phyloP scores from a whole-genome alignment of 75 land plant species.

The Larix kaempferi region DNA sequence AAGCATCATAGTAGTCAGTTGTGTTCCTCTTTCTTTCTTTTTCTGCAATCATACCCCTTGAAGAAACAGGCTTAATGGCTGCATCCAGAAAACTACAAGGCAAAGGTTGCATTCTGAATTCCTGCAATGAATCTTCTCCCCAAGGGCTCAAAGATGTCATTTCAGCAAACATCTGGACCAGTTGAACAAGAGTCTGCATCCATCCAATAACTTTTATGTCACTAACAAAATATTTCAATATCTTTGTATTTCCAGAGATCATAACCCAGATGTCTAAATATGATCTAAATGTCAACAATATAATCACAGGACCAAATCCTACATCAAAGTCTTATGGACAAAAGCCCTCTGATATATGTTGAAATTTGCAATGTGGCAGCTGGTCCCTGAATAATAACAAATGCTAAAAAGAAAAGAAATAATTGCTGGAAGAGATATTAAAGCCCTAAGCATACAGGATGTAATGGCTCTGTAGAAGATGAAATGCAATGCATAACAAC shows the following conservation, averaged over 20 bases:
- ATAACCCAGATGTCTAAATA: not conserved
- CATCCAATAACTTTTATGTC: not conserved
- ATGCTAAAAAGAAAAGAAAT: not conserved
- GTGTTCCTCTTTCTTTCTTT: not conserved
- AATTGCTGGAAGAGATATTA: not conserved
- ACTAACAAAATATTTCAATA: not conserved
- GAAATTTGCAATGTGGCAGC: not conserved
- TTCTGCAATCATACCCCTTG: not conserved
- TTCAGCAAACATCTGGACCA: constrained; percentile 33
- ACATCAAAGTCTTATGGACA: not conserved
- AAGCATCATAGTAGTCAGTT: not conserved
- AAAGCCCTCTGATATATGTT: not conserved
- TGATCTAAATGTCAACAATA: not conserved
- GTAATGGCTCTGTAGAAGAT: constrained; percentile 35
- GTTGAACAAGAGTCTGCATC: constrained; percentile 29
- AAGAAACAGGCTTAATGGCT: constrained; percentile 6
- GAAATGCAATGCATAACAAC: constrained; percentile 26
- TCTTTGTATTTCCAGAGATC: not conserved
- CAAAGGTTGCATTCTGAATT: constrained; percentile 41
- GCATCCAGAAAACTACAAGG: constrained; percentile 26
- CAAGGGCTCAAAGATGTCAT: constrained; percentile 14
- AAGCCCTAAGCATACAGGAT: constrained; percentile 26
- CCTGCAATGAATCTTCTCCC: constrained; percentile 13
- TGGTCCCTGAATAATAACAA: not conserved
- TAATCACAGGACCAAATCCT: not conserved